Base-by-base conservation (phyloP, 2,329 filamentous ascomycete genomes). In the Macrophomina tecta region DNA sequence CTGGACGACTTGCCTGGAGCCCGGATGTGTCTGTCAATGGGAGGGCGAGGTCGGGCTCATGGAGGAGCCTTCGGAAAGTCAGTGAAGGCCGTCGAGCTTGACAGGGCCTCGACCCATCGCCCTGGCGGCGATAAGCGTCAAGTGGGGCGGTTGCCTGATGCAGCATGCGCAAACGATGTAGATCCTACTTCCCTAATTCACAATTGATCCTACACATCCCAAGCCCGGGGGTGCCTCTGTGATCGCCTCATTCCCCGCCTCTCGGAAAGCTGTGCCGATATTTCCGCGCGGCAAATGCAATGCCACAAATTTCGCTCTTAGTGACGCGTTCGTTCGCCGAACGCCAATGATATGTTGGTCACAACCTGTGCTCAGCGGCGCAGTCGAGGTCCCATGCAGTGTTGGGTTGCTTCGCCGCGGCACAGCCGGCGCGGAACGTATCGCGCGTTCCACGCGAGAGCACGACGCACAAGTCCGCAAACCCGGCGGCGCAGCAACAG, bases 131-230 rank as follows among this genome's bases (percentile, higher is more conserved):
- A 55, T 55, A 4, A 38, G 32, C 52, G 32, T 38, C 5, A 32
- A 16, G 52, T 55, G 32, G 52, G n/a, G 52, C 11, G 5, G 34
- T 55, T 18, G 52, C 52, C 52, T 55, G 7, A 55, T 38, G 16
- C 5, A 55, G 52, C 34, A n/a, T 9, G 32, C 32, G 52, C n/a
- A 55, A 55, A 55, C 52, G 34, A 55, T 55, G 52, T 55, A 55
- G 52, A 55, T 55, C 52, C 11, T 55, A 38, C 34, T 55, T 38
- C 32, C 32, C 32, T 40, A 55, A 40, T 55, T 38, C 52, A 55
- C 52, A 38, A 23, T 49, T 34, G 49, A 38, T 38, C n/a, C 34
- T 23, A 12, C 14, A 18, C 14, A 23, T 55, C 7, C 14, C 32
- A 30, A n/a, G 12, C 8, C 14, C 32, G 32, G 6, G 3, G 3